These are phyloP conservation scores for Paramecium tetraurelia DNA, from an alignment of 73 alveolate species.

Conservation along the genomic window DNA sequence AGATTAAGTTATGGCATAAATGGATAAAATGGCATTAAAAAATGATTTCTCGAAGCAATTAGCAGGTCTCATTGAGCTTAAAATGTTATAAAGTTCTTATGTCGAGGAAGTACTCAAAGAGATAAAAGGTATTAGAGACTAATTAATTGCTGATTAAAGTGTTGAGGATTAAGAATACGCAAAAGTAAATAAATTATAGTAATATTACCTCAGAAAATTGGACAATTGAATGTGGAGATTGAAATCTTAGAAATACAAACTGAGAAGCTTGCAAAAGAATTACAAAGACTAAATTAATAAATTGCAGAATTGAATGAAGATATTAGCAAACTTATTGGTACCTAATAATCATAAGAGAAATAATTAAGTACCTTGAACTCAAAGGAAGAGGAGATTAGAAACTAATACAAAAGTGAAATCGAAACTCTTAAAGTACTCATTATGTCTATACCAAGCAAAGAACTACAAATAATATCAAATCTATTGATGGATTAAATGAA, in stretches of 20 bases:
- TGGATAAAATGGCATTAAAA: conserved; percentile 1
- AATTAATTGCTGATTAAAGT: neutral
- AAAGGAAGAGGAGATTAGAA: conserved; percentile 24
- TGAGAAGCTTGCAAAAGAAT: neutral
- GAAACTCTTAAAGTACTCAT: neutral
- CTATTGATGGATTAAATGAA: conserved; percentile 22
- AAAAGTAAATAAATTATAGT: neutral
- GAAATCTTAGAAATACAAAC: conserved; percentile 9
- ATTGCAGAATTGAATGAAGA: conserved; percentile 9
- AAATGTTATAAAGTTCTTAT: conserved; percentile 34
- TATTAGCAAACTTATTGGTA: neutral
- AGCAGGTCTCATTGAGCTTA: conserved; percentile 31
- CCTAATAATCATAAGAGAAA: neutral
- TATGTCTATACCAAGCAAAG: neutral
- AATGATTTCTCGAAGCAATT: conserved; percentile 29
- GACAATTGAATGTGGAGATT: conserved; percentile 34
- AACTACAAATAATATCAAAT: neutral
- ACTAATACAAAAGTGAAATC: neutral
- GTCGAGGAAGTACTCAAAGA: conserved; percentile 14
- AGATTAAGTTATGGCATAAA: conserved; percentile 21
- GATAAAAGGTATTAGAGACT: conserved; percentile 17
- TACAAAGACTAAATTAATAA: neutral
- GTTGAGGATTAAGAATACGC: conserved; percentile 43
- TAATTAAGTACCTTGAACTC: neutral
- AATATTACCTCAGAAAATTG: neutral